Percentiles rank a stretch among this genome's conserved stretches.
Conservation (phyloP, 108 stramenopile genomes). For the Cyclotella atomus region DNA sequence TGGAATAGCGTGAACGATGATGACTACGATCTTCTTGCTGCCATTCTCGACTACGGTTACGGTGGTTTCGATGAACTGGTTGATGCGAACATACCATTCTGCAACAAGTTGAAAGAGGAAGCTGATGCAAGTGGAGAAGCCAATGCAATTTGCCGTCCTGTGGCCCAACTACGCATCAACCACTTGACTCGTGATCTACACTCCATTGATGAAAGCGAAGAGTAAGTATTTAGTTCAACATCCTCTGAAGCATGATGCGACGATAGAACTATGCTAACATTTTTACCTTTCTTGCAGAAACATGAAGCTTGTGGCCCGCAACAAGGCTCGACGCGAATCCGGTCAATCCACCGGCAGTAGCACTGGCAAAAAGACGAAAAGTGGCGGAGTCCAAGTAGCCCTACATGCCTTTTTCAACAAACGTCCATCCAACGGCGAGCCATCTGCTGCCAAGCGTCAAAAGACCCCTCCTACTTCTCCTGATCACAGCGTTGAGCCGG, state of each 20-base stretch:
- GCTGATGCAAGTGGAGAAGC: slow-evolving; percentile 23
- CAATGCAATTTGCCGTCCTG: slow-evolving; percentile 50
- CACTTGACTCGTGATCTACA: slow-evolving; percentile 75
- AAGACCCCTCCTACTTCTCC: slow-evolving; percentile 53
- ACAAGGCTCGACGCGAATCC: slow-evolving; percentile 15
- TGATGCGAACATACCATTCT: slow-evolving; percentile 39
- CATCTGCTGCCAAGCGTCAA: slow-evolving; percentile 24
- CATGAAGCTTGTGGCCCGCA: slow-evolving; percentile 42
- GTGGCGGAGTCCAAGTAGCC: slow-evolving; percentile 40
- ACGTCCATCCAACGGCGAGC: slow-evolving; percentile 2
- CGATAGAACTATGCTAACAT: neutral
- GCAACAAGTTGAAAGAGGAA: slow-evolving; percentile 17
- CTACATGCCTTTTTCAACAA: slow-evolving; percentile 44
- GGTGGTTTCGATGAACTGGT: slow-evolving; percentile 54
- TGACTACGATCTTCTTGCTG: slow-evolving; percentile 51
- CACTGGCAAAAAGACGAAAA: slow-evolving; percentile 18
- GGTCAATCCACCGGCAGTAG: slow-evolving; percentile 14
- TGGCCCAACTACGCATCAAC: slow-evolving; percentile 64
- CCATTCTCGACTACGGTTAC: slow-evolving; percentile 55
- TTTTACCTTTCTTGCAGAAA: slow-evolving; percentile 22
- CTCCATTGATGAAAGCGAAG: slow-evolving; percentile 58
- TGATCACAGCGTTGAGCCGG: slow-evolving; percentile 37
- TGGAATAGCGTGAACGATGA: slow-evolving; percentile 55
- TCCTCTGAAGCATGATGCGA: neutral
- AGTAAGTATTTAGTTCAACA: slow-evolving; percentile 30